Percentiles rank a stretch among this genome's conserved stretches.
Conservation (phyloP, 331 rosid species). For the Malus hybrid region DNA sequence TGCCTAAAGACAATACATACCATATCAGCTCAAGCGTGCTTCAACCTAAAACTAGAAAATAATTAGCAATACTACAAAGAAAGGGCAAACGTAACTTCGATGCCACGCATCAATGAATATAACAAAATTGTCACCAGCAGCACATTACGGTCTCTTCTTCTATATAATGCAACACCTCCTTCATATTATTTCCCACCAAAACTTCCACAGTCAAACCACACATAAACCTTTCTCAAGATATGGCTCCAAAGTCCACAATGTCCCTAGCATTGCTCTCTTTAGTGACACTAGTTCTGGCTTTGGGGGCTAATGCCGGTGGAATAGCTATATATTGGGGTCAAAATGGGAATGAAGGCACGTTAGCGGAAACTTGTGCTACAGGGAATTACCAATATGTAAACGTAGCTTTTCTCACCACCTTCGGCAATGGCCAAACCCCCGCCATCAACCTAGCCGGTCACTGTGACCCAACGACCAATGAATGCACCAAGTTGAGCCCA, state of each 20-base stretch:
- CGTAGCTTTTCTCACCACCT: constrained; percentile 34
- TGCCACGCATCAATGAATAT: background rate
- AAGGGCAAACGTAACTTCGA: background rate
- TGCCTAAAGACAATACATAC: background rate
- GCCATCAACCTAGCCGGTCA: constrained; percentile 40
- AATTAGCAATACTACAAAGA: background rate
- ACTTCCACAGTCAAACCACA: background rate
- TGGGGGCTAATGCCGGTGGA: constrained; percentile 13
- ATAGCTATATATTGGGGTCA: constrained; percentile 50
- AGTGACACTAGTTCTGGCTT: background rate
- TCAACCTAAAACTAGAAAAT: background rate
- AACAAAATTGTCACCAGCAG: background rate
- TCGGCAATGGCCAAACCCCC: constrained; percentile 33
- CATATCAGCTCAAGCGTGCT: background rate
- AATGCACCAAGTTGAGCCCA: constrained; percentile 20
- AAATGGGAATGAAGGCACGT: constrained; percentile 22
- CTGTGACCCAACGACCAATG: constrained; percentile 7
- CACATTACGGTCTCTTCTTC: background rate
- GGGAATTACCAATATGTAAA: constrained; percentile 38
- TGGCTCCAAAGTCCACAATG: background rate
- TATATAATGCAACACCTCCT: background rate
- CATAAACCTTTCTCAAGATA: background rate
- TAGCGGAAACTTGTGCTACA: constrained; percentile 28
- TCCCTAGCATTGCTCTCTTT: background rate
- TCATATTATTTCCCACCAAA: background rate